Base-by-base conservation (phyloP, 1,284 basidiomycete species). In the Porodaedalea pini region DNA sequence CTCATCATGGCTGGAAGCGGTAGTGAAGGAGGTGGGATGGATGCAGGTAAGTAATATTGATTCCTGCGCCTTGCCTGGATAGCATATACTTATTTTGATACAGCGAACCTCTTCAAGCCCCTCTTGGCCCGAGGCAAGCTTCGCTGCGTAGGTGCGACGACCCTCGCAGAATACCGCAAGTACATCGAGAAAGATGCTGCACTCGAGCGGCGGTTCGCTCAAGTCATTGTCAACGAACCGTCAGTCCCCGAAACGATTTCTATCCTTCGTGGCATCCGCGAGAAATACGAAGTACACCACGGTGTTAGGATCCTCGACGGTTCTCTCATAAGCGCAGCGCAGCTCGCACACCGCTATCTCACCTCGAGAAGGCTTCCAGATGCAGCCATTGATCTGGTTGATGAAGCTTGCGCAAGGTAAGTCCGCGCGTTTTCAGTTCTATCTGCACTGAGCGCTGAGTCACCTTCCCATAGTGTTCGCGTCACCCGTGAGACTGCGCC, bases 101-200 rank as follows among this genome's bases (percentile, higher is more conserved):
- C 75, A 2, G 92, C 88, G 7, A 96, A 96, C 73, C 75, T 95
- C 27, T 88, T 96, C 75, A 95, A 96, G 71, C 92, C 92, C 8
- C 79, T 93, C 64, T 77, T 95, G 27, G 92, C 96, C 17, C 85
- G 97, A 61, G 96, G 96, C 51, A 97, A 96, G 73, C 78, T 93
- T 43, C 83, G 85, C 57, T 85, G 86, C 68, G 96, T 98, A 58
- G 96, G 95, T 63, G 95, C 95, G 4, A 98, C 95, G 0, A 98
- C 95, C 0, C 80, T 96, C 4, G 84, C 88, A 58, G 95, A 99
- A 71, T 98, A 98, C 74, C 80, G 93, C 61, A 92, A 96, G 71
- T 93, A 95, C 72, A 95, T 98, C 69, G 96, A 98, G 73, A 95
- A 92, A 61, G 94, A 95, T 65, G 86, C 92, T 19, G 96, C 96